phyloP scores from a whole-genome alignment of 1,139 yeast genomes.

The Lodderomyces parapsilosis region DNA sequence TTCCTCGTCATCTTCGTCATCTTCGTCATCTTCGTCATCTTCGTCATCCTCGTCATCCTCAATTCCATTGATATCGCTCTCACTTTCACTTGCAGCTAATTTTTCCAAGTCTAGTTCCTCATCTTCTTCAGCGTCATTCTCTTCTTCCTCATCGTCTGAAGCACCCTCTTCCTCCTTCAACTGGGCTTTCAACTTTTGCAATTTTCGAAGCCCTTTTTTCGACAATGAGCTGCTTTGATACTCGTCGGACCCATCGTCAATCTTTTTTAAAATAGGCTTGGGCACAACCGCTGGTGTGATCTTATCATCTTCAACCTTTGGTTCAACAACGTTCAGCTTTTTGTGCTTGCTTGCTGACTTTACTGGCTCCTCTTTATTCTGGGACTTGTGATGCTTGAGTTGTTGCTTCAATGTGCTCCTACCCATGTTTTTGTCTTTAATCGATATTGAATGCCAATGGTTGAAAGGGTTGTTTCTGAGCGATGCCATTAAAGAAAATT shows the following conservation, averaged over 20 bases:
- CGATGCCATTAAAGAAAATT: neutral
- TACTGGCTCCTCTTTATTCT: slow-evolving; percentile 18
- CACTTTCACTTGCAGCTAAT: slow-evolving; percentile 54
- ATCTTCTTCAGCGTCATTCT: slow-evolving; percentile 22
- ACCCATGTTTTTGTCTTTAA: slow-evolving; percentile 31
- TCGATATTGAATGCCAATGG: too few relatives aligned
- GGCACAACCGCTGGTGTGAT: slow-evolving; percentile 2
- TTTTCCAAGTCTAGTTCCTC: slow-evolving; percentile 49
- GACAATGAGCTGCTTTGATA: slow-evolving; percentile 51
- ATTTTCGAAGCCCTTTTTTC: slow-evolving; percentile 62
- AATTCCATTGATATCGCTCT: slow-evolving; percentile 24
- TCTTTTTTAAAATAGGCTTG: slow-evolving; percentile 10
- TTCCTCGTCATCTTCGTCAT: slow-evolving; percentile 43
- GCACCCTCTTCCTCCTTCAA: slow-evolving; percentile 23
- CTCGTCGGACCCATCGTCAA: slow-evolving; percentile 24
- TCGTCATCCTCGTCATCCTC: slow-evolving; percentile 27
- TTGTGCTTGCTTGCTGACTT: slow-evolving; percentile 16
- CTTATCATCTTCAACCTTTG: slow-evolving; percentile 8
- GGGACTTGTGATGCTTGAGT: slow-evolving; percentile 31
- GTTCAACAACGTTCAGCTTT: slow-evolving; percentile 19
- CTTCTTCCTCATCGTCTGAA: slow-evolving; percentile 25
- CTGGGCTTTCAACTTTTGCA: slow-evolving; percentile 47
- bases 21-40: slow-evolving; percentile 39
- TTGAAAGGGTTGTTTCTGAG: too few relatives aligned
- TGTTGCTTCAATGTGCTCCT: slow-evolving; percentile 33